Percentiles rank a stretch among this genome's conserved stretches.
Evolutionary conservation across 192 early-diverging fungal species (phyloP).

Genomic region (Entomortierella lignicola): DNA sequence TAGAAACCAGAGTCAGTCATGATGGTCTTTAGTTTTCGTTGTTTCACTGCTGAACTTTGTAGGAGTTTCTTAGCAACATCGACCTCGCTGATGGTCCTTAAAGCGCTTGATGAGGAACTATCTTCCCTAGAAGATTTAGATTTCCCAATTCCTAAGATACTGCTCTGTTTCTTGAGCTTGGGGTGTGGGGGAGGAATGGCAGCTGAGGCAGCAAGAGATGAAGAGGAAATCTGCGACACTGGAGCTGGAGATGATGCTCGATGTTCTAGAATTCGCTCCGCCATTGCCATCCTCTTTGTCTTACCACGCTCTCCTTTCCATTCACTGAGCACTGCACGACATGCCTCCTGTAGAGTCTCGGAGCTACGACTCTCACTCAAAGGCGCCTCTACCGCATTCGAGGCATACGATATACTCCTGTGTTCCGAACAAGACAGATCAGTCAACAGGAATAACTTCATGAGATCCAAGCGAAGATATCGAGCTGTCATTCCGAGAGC

Average conservation of each 20-base stretch:
- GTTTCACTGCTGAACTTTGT: slow-evolving; percentile 32
- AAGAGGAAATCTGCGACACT: slow-evolving; percentile 8
- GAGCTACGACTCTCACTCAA: slow-evolving; percentile 46
- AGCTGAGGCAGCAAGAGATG: slow-evolving; percentile 1
- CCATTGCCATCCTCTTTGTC: slow-evolving; percentile 50
- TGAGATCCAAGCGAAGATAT: slow-evolving; percentile 48
- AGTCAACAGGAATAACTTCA: slow-evolving; percentile 39
- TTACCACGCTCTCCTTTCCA: slow-evolving; percentile 51
- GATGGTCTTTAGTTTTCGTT: slow-evolving; percentile 44
- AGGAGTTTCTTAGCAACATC: slow-evolving; percentile 43
- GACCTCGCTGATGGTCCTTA: slow-evolving; percentile 23
- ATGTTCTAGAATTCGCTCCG: slow-evolving; percentile 49
- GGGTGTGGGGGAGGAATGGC: not conserved
- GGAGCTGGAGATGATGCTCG: slow-evolving; percentile 13
- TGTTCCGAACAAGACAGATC: slow-evolving; percentile 42
- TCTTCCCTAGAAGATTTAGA: slow-evolving; percentile 29
- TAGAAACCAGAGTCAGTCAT: slow-evolving; percentile 47
- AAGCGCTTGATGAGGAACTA: not conserved
- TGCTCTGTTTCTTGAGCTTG: slow-evolving; percentile 30
- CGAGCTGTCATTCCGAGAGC: slow-evolving; percentile 39
- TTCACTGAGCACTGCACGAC: slow-evolving; percentile 21
- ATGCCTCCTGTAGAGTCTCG: slow-evolving; percentile 21
- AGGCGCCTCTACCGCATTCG: slow-evolving; percentile 40
- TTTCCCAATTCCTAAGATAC: slow-evolving; percentile 26
- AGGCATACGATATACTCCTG: slow-evolving; percentile 33